Evolutionary conservation across 495 filamentous ascomycete genomes (phyloP), one percentile per base, ranked within the genome.

Genomic region (Apodospora peruviana): DNA sequence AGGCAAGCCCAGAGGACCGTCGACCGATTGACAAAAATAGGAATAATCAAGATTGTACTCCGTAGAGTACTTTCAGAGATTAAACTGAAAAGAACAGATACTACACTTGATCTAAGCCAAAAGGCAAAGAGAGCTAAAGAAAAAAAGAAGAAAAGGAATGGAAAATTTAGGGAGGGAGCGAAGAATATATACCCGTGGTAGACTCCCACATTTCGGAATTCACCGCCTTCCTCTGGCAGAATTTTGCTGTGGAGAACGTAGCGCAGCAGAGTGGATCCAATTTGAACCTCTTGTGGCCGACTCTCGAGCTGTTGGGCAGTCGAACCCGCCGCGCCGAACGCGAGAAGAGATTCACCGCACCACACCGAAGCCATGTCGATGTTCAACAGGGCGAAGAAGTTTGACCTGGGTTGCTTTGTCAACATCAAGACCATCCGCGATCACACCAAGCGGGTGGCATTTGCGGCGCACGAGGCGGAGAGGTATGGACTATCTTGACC

Each of bases 51-150:
- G 76, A 80, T 79, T 85, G 77, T n/a, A n/a, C n/a, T n/a, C n/a
- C n/a, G n/a, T n/a, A n/a, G n/a, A n/a, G n/a, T n/a, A 69, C 67
- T 80, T 79, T 79, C 77, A 82, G 78, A 79, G 75, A 81, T 91
- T 90, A 91, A 89, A 91, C 86, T 91, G 85, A 90, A 90, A 91
- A 94, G 88, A 94, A 94, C 88, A 94, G 88, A 93, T 95, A 93
- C 88, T 91, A 93, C 87, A 93, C 88, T 91, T 91, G 88, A 93
- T 91, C 88, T 93, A 85, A 86, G 83, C 83, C 83, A 85, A 83
- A 81, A 82, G 82, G 81, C 60, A 64, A 66, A 64, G 60, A 63
- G 60, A 66, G 62, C 62, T 66, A 54, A 64, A 56, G 56, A 66
- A 57, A 45, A 64, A 48, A 48, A 29, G 16, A 47, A 20, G 20